Conservation (phyloP, 2,329 filamentous ascomycete genomes). For the Hymenoscyphus fraxineus region DNA sequence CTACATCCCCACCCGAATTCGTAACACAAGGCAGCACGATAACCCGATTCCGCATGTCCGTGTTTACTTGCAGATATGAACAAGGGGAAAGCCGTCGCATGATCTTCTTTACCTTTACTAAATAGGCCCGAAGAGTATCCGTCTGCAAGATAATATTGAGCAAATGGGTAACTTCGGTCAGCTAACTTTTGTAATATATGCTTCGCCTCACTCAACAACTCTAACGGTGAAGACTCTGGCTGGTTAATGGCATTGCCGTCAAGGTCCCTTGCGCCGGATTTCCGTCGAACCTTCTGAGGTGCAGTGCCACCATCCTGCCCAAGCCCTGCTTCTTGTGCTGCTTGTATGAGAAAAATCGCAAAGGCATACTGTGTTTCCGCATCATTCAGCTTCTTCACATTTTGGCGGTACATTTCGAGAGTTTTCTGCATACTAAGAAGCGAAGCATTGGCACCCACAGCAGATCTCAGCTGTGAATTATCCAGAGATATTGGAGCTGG, state of each 20-base stretch:
- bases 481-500: slow-evolving; percentile 51
- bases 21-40: slow-evolving; percentile 89
- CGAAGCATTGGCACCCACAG: slow-evolving; percentile 85
- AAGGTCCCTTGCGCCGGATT: slow-evolving; percentile 43
- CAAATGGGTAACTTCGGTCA: slow-evolving; percentile 89
- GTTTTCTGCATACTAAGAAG: slow-evolving; percentile 89
- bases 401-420: slow-evolving; percentile 93
- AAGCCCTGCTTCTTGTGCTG: slow-evolving; percentile 73
- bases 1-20: slow-evolving; percentile 97
- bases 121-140: slow-evolving; percentile 93
- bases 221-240: slow-evolving; percentile 52
- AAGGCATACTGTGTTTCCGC: slow-evolving; percentile 91
- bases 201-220: slow-evolving; percentile 81
- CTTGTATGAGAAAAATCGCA: slow-evolving; percentile 87
- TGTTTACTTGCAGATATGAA: slow-evolving; percentile 95
- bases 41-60: slow-evolving; percentile 93
- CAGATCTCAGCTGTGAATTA: slow-evolving; percentile 74
- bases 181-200: slow-evolving; percentile 82
- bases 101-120: slow-evolving; percentile 89
- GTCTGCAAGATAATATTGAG: slow-evolving; percentile 95
- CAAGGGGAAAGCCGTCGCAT: slow-evolving; percentile 85
- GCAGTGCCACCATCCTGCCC: slow-evolving; percentile 42
- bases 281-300: slow-evolving; percentile 38
- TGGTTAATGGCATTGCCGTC: slow-evolving; percentile 46
- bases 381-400: slow-evolving; percentile 96